Base-by-base conservation (phyloP, 2,329 filamentous ascomycete genomes). In the Aureobasidium melanogenum region DNA sequence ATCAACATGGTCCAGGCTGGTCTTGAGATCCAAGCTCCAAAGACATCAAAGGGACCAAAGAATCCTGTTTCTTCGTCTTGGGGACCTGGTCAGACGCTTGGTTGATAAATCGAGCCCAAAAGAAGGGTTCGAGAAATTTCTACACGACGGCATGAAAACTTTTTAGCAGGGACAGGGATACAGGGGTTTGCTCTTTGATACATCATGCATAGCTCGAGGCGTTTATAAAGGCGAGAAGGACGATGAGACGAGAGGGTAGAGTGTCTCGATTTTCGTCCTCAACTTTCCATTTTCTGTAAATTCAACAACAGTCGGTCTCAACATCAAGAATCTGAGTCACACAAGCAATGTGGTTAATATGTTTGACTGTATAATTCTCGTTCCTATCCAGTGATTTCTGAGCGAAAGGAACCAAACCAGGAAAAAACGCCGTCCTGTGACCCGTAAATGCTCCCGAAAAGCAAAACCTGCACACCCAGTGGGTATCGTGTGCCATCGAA, bases 1-100 rank as follows among this genome's bases (percentile, higher is more conserved):
- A 86, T 96, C 69, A 91, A 88, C 66, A 83, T 96, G 63, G 73
- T 86, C 5, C 83, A 86, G 30, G 88, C 90, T 0, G 88, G 89
- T 8, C 78, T 97, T 30, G 89, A 95, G 61, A 65, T 73, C 24
- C 43, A 55, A n/a, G 51, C 63, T 5, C 59, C 63, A 9, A 63
- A 62, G 41, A 12, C 28, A 15, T 17, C 38, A 10, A 61, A 61
- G 50, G 32, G 34, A 39, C 30, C 54, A 6, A 65, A 63, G 60
- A 48, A 41, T 22, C 24, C 36, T 14, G 26, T 14, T 3, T 1
- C 32, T 50, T 48, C 56, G 9, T 24, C 46, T 9, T 60, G 57
- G 57, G 44, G 43, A 12, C 57, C 57, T 46, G 57, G 55, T 19
- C 55, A 58, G 22, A 51, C 39, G 14, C 52, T 56, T 19, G 50